These are phyloP conservation scores for Erucastrum elatum DNA, from an alignment of 345 rosid species.

Conservation along the genomic window DNA sequence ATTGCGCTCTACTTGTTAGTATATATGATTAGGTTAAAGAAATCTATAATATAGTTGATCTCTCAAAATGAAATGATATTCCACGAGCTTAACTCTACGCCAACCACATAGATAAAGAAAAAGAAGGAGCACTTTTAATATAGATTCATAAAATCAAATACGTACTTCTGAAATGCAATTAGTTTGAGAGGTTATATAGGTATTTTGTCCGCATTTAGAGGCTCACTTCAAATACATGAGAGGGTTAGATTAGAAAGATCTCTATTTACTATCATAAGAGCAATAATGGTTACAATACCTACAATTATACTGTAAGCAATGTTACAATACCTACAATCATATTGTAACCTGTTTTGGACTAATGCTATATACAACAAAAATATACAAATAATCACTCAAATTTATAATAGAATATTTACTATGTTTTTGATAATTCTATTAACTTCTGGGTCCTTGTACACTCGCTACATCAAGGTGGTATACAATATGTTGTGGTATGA, in stretches of 20 bases:
- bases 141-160: not conserved
- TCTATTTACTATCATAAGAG: not conserved
- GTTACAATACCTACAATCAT: conserved; percentile 5
- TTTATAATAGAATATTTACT: not conserved
- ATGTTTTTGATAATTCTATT: not conserved
- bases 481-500: no score
- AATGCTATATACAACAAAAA: not conserved
- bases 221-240: not conserved
- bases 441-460: no score
- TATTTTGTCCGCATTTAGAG: not conserved
- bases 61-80: conserved; percentile 12
- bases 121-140: not conserved
- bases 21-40: conserved; percentile 14
- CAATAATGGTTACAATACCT: not conserved
- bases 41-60: conserved; percentile 24
- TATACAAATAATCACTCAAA: not conserved
- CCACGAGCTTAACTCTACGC: conserved; percentile 20
- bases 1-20: conserved; percentile 25
- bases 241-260: not conserved
- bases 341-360: not conserved
- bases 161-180: not conserved
- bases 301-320: not conserved
- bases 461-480: no score
- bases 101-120: conserved; percentile 2
- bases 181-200: not conserved